Base-by-base conservation (phyloP, 805 yeast species). In the Barnettozyma sp. region DNA sequence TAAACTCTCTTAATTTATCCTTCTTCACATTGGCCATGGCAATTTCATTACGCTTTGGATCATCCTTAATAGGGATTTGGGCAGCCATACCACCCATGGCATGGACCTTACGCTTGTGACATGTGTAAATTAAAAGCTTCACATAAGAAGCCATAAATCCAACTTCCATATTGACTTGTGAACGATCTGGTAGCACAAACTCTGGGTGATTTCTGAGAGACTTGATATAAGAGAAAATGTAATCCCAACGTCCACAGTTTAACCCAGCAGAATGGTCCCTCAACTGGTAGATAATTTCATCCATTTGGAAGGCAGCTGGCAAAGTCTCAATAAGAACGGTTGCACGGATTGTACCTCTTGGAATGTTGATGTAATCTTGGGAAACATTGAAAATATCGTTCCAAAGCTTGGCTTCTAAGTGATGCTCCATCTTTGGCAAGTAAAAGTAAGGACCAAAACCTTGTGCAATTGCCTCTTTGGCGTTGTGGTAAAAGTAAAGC, bases 71-170 rank as follows among this genome's bases (percentile, higher is more conserved):
- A 44, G 92, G 90, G 49, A 82, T 81, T 46, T 81, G 83, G 6
- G 90, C 90, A 46, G 92, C 90, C 94, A 82, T 82, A 48, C 94
- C 94, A 50, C 94, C 94, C 77, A 82, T 79, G 16, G 92, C 90
- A 53, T 82, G 88, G 30, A 82, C 90, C 44, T 80, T 82, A 62
- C 90, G 71, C 52, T 73, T 66, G 59, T 82, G 94, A 58, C 87
- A 78, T 26, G 76, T 73, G 55, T 78, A 70, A 48, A 82, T 84
- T 55, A 82, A 65, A 53, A 78, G 71, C 52, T 75, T 75, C 41
- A 82, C 92, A 54, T 82, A 82, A 14, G 83, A 74, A 19, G 80
- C 68, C 92, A 82, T 82, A 60, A 82, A 82, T 42, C 88, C 84
- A 9, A 84, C 80, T 23, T 76, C 66, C 94, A 82, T 82, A 18